Conservation (phyloP, 164 flowering plant species). For the Vitis labrusca region DNA sequence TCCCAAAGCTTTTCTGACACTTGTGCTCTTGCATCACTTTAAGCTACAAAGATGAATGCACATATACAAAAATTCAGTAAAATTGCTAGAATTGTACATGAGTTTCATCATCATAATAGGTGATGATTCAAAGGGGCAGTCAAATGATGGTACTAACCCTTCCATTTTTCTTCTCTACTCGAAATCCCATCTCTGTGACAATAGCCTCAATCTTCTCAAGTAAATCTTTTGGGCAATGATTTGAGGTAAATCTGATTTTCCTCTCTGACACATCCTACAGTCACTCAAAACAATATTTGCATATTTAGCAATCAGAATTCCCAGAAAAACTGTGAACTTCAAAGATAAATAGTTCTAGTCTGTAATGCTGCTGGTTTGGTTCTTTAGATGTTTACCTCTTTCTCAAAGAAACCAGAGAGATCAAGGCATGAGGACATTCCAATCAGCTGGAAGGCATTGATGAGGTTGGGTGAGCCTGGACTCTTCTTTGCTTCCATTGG, state of each 20-base stretch:
- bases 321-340: neutral
- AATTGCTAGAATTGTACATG: neutral
- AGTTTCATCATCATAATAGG: too few relatives aligned
- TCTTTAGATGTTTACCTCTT: constrained; percentile 56
- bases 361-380: too few relatives aligned
- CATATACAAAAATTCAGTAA: neutral
- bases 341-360: too few relatives aligned
- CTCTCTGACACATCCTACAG: constrained; percentile 85
- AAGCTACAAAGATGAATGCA: constrained; percentile 40
- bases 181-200: constrained; percentile 76
- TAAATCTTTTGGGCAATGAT: constrained; percentile 61
- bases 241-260: constrained; percentile 87
- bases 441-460: constrained; percentile 94
- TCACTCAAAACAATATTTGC: constrained; percentile 2
- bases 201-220: constrained; percentile 67
- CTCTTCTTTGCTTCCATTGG: constrained; percentile 43
- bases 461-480: constrained; percentile 49
- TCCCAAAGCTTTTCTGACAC: constrained; percentile 37
- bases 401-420: constrained; percentile 95
- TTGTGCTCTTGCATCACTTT: constrained; percentile 58
- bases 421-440: constrained; percentile 95
- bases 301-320: constrained; percentile 6
- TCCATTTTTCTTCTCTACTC: constrained; percentile 69
- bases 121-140: neutral
- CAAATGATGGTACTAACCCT: constrained; percentile 43